These are phyloP conservation scores for Clonostachys rosea DNA, from an alignment of 2,329 filamentous ascomycete genomes.

Conservation along the genomic window DNA sequence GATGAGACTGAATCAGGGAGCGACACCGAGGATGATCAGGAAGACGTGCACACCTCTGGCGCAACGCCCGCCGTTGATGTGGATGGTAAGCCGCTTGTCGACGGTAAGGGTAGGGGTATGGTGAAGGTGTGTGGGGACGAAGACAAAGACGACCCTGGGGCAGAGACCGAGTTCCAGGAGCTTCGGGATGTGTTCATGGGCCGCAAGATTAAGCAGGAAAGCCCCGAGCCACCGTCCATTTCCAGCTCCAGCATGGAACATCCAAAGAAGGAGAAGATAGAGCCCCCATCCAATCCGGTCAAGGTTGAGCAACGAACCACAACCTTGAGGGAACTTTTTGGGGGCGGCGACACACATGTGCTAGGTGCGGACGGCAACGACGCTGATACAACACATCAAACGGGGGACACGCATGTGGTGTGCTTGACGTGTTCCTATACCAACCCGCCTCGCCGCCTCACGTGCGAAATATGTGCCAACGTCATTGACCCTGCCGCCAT, in stretches of 20 bases:
- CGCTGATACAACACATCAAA: background rate
- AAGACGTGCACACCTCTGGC: background rate
- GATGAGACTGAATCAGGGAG: background rate
- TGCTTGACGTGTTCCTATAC: constrained; percentile 66
- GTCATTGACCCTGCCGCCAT: constrained; percentile 55
- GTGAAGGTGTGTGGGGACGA: constrained; percentile 74
- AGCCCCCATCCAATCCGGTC: background rate
- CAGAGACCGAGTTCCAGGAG: constrained; percentile 54
- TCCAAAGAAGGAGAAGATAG: background rate
- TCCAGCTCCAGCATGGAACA: too few relatives aligned
- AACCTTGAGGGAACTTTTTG: too few relatives aligned
- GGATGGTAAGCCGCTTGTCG: constrained; percentile 59
- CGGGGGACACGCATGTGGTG: background rate
- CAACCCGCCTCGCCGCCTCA: constrained; percentile 50
- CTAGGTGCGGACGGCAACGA: background rate
- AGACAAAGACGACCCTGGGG: constrained; percentile 38
- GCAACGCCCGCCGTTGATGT: constrained; percentile 46
- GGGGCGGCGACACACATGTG: background rate
- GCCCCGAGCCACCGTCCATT: background rate
- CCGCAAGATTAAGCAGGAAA: constrained; percentile 12
- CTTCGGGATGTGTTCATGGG: constrained; percentile 39
- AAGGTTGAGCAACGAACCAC: background rate
- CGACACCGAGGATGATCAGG: background rate
- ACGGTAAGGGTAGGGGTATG: constrained; percentile 62
- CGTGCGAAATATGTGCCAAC: constrained; percentile 66